phyloP scores from a whole-genome alignment of 1,284 basidiomycete species.

The Leccinum glutinopallens region DNA sequence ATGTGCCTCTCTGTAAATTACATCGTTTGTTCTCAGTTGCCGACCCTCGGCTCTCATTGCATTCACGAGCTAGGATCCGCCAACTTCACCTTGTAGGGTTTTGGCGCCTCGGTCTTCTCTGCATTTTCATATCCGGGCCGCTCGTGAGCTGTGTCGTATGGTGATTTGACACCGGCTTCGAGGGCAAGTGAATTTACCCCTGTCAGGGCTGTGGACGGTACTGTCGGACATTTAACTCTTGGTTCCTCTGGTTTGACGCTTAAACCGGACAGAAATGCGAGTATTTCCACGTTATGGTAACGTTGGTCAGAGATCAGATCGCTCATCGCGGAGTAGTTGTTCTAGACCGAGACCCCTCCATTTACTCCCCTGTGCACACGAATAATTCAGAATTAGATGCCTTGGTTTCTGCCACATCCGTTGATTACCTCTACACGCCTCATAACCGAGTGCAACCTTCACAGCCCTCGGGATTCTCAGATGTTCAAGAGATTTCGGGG shows the following conservation, averaged over 20 bases:
- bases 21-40: slow-evolving; percentile 1
- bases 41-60: not conserved
- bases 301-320: slow-evolving; percentile 3
- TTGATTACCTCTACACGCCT: slow-evolving; percentile 5
- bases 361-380: slow-evolving; percentile 2
- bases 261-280: not conserved
- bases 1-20: slow-evolving; percentile 16
- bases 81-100: not conserved
- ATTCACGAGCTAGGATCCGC: slow-evolving; percentile 8
- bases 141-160: slow-evolving; percentile 6
- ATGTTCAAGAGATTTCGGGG: slow-evolving; percentile 10
- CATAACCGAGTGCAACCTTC: slow-evolving; percentile 2
- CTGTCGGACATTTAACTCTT: slow-evolving; percentile 10
- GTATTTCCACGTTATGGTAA: slow-evolving; percentile 6
- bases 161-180: slow-evolving; percentile 13
- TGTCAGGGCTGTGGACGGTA: slow-evolving; percentile 16
- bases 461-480: slow-evolving; percentile 15
- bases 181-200: slow-evolving; percentile 9
- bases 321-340: slow-evolving; percentile 13
- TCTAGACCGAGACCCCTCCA: slow-evolving; percentile 10
- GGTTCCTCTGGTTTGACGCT: slow-evolving; percentile 1
- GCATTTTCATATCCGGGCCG: slow-evolving; percentile 17
- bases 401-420: slow-evolving; percentile 6
- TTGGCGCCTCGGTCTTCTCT: slow-evolving; percentile 1
- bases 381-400: slow-evolving; percentile 6